A percentile compares a stretch with the other conserved stretches of the same genome.
phyloP scores from a whole-genome alignment of 495 filamentous ascomycete genomes.

The Aspergillus sparsus region DNA sequence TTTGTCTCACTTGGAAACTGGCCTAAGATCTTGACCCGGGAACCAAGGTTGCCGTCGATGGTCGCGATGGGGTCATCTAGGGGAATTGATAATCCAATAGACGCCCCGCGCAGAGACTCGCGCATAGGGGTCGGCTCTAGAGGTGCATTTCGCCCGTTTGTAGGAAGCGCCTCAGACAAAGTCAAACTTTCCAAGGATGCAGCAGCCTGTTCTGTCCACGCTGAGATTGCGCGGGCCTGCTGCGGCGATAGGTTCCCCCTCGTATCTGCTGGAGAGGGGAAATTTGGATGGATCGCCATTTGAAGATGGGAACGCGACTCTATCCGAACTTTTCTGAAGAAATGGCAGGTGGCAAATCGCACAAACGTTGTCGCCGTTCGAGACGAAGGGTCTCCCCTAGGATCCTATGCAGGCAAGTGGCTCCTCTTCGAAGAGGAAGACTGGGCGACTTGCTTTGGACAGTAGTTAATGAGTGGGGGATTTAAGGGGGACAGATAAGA shows the following conservation, averaged over 20 bases:
- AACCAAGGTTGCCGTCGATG: conserved; percentile 16
- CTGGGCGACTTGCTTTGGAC: not conserved
- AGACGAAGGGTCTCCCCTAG: not conserved
- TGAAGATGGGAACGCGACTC: conserved; percentile 7
- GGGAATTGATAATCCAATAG: conserved; percentile 50
- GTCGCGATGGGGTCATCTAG: conserved; percentile 45
- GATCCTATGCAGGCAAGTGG: not conserved
- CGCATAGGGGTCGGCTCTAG: conserved; percentile 29
- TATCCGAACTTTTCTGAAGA: not conserved
- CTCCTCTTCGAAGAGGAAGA: not conserved
- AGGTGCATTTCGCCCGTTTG: conserved; percentile 16
- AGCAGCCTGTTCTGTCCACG: conserved; percentile 54
- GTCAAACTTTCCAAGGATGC: conserved; percentile 46
- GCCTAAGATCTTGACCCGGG: conserved; percentile 28
- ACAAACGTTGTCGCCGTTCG: not conserved
- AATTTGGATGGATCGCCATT: conserved; percentile 48
- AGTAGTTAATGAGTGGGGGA: not conserved
- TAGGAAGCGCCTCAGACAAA: conserved; percentile 35
- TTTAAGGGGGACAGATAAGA: conserved; percentile 19
- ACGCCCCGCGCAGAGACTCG: conserved; percentile 38
- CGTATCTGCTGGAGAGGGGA: conserved; percentile 28
- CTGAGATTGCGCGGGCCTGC: conserved; percentile 50
- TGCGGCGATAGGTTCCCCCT: conserved; percentile 42
- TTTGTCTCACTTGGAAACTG: conserved; percentile 23
- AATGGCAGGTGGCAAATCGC: conserved; percentile 2